Evolutionary conservation across 148 eudicot genomes (phyloP).

Genomic region (Rhododendron mucronatum): DNA sequence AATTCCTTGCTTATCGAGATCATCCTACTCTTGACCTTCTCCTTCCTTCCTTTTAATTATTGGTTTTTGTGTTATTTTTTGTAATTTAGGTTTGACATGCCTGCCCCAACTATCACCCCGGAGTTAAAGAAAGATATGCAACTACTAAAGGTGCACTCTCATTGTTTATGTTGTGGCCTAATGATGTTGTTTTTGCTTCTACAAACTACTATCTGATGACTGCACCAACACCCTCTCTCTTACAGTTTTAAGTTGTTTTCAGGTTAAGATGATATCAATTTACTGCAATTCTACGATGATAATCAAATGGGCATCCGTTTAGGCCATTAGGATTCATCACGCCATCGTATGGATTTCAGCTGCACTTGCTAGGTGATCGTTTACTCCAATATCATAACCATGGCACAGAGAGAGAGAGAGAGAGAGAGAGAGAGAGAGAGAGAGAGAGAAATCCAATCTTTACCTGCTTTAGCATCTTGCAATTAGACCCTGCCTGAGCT

Average conservation of each 20-base stretch:
- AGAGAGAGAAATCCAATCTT: not conserved
- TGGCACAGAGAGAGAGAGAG: too few relatives aligned
- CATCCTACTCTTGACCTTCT: not conserved
- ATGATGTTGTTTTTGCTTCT: not conserved
- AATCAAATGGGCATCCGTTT: not conserved
- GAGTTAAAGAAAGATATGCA: constrained; percentile 83
- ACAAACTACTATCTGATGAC: not conserved
- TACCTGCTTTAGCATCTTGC: not conserved
- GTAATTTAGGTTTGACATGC: constrained; percentile 81
- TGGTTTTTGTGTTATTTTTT: constrained; percentile 4
- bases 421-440: too few relatives aligned
- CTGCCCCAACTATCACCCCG: constrained; percentile 73
- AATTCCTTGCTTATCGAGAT: not conserved
- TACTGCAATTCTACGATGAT: not conserved
- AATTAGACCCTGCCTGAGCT: not conserved
- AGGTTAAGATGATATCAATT: not conserved
- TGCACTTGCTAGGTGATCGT: not conserved
- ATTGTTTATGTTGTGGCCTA: not conserved
- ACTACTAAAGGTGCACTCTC: constrained; percentile 42
- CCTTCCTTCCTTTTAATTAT: not conserved
- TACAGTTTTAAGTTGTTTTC: not conserved
- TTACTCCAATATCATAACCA: not conserved
- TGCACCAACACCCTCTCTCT: not conserved
- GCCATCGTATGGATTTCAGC: not conserved
- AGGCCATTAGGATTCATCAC: not conserved